Evolutionary conservation across 441 rosid genomes (phyloP).

Genomic region (Dalechampia spathulata): DNA sequence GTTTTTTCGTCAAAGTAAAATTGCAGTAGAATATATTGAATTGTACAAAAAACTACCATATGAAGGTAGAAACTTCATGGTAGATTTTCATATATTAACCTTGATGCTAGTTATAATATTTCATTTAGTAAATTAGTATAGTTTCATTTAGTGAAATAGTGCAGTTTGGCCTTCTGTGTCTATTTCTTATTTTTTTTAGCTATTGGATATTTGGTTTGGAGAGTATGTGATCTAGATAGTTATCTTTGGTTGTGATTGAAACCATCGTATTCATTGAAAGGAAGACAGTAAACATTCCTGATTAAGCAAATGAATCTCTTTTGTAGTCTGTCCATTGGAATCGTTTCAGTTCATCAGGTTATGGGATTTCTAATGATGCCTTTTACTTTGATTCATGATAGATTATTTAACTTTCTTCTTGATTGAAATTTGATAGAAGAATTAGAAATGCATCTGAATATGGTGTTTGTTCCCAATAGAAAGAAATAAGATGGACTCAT

Average conservation of each 20-base stretch:
- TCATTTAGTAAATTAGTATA: not conserved
- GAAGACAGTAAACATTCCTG: not conserved
- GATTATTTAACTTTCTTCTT: not conserved
- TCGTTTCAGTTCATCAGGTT: not conserved
- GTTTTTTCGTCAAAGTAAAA: not conserved
- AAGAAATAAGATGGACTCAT: constrained; percentile 5
- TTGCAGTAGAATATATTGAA: not conserved
- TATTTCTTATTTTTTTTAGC: not conserved
- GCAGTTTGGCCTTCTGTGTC: not conserved
- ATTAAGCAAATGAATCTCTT: constrained; percentile 3
- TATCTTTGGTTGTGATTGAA: not conserved
- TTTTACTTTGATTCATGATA: not conserved
- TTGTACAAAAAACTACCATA: not conserved
- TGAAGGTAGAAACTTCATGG: not conserved
- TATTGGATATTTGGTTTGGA: not conserved
- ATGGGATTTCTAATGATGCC: not conserved
- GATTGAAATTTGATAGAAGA: not conserved
- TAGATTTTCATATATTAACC: not conserved
- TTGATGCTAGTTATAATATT: constrained; percentile 2
- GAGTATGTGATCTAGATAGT: not conserved
- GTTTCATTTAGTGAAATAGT: not conserved
- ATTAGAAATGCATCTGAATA: constrained; percentile 8
- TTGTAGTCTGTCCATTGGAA: not conserved
- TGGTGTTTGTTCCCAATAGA: not conserved
- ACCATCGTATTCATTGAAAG: not conserved